Percentiles rank a stretch among this genome's conserved stretches.
These are phyloP conservation scores for Oldenlandia corymbosa DNA, from an alignment of 257 asterid genomes.

Conservation along the genomic window DNA sequence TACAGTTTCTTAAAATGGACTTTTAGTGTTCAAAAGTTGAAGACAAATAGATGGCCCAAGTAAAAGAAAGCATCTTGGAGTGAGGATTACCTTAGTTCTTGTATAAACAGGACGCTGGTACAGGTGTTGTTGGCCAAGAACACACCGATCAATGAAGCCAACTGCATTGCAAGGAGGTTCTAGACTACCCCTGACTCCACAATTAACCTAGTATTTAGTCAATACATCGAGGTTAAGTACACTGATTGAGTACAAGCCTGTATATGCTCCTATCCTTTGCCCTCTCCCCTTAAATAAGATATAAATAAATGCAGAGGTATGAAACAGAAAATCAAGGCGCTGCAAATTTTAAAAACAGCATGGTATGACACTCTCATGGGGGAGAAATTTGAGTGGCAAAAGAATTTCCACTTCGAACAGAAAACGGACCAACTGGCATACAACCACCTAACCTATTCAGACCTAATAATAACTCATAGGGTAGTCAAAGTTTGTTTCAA, in stretches of 20 bases:
- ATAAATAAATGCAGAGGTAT: background rate
- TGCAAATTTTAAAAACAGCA: background rate
- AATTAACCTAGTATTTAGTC: constrained; percentile 51
- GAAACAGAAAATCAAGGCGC: background rate
- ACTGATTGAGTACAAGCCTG: background rate
- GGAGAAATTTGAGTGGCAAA: background rate
- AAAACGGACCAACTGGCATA: background rate
- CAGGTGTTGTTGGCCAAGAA: constrained; percentile 78
- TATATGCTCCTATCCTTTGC: background rate
- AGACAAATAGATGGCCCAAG: constrained; percentile 11
- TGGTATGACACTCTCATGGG: too few relatives aligned
- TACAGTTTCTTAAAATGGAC: constrained; percentile 3
- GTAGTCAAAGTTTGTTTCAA: background rate
- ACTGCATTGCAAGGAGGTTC: constrained; percentile 90
- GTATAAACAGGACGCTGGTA: constrained; percentile 83
- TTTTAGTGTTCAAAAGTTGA: background rate
- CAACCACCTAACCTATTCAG: too few relatives aligned
- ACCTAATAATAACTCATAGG: too few relatives aligned
- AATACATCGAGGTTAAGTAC: constrained; percentile 1
- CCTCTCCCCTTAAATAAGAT: background rate
- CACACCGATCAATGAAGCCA: constrained; percentile 68
- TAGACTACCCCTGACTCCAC: constrained; percentile 79
- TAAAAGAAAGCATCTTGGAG: constrained; percentile 7
- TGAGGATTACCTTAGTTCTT: constrained; percentile 64
- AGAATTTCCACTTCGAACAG: too few relatives aligned